phyloP scores from a whole-genome alignment of 371 early-diverging fungal genomes.

The Synchytrium microbalum region DNA sequence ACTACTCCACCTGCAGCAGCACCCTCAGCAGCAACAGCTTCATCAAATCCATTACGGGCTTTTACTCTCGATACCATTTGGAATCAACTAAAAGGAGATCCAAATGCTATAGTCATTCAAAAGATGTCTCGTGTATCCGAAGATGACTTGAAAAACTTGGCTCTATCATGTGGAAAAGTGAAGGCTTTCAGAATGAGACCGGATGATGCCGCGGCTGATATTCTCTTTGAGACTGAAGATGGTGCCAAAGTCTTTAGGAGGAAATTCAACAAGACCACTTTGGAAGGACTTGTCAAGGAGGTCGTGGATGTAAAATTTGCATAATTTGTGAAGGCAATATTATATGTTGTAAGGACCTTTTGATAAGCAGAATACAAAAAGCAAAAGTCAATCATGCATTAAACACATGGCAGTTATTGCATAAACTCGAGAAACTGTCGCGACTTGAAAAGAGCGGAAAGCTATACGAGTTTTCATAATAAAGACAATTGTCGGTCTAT shows the following conservation, averaged over 20 bases:
- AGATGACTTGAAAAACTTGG: not conserved
- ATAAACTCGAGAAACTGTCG: too few relatives aligned
- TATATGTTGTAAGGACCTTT: too few relatives aligned
- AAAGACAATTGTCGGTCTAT: too few relatives aligned
- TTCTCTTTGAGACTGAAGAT: not conserved
- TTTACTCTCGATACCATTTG: not conserved
- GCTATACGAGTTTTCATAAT: too few relatives aligned
- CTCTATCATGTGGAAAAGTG: not conserved
- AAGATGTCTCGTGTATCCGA: not conserved
- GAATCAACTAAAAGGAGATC: not conserved
- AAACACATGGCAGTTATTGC: too few relatives aligned
- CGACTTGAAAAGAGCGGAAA: too few relatives aligned
- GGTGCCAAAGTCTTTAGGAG: not conserved
- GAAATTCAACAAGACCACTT: not conserved
- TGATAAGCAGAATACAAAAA: too few relatives aligned
- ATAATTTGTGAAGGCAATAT: too few relatives aligned
- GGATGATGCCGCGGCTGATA: not conserved
- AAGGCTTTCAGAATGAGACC: not conserved
- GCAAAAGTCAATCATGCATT: too few relatives aligned
- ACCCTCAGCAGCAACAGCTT: not conserved
- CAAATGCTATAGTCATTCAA: not conserved
- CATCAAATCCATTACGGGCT: not conserved
- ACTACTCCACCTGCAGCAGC: not conserved
- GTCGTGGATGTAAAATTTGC: not conserved
- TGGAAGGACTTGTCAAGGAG: not conserved